Base-by-base conservation (phyloP, 176 grass and related monocot genomes). In the Hyparrhenia diplandra region DNA sequence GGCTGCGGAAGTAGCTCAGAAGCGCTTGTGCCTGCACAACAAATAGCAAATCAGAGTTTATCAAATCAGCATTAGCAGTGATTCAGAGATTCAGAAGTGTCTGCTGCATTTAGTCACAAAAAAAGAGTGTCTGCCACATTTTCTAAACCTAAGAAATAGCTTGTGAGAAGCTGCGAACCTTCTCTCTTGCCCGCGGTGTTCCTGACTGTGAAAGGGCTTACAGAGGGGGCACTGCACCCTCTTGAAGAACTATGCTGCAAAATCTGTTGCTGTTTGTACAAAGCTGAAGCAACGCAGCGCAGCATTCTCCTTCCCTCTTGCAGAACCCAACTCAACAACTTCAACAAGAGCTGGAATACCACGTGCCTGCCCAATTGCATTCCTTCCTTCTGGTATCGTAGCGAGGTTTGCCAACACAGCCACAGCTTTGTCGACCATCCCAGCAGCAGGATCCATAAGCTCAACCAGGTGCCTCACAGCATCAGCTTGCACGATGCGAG, bases 361-460 rank as follows among this genome's bases (percentile, higher is more conserved):
- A 28, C 84, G 89, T 21, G 85, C 89, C 73, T 92, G 94, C 41
- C 94, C 94, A 51, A 97, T 97, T 0, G 94, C 87, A 74, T 25
- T 90, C 83, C 94, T 91, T 49, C 94, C 94, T 83, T 97, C 94
- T 69, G 91, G 83, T 90, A 97, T 92, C 5, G 94, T 97, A 62
- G 94, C 91, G 74, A 97, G 92, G 68, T 97, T 97, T 39, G 94
- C 89, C 76, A 97, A 84, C 75, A 97, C 94, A 58, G 94, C 94
- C 47, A 94, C 94, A 70, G 94, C 94, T 76, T 97, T 97, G 82
- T 97, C 94, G n/a, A 97, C 94, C 94, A 97, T 97, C 54, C 94
- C 94, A 73, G 92, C 91, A 73, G 89, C 91, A 88, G 94, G 94
- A 59, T 97, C 94, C 94, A 97, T 97, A 67, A 97, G 88, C 32